Conservation (phyloP, 805 yeast genomes). For the Suhomyces pyralidae region DNA sequence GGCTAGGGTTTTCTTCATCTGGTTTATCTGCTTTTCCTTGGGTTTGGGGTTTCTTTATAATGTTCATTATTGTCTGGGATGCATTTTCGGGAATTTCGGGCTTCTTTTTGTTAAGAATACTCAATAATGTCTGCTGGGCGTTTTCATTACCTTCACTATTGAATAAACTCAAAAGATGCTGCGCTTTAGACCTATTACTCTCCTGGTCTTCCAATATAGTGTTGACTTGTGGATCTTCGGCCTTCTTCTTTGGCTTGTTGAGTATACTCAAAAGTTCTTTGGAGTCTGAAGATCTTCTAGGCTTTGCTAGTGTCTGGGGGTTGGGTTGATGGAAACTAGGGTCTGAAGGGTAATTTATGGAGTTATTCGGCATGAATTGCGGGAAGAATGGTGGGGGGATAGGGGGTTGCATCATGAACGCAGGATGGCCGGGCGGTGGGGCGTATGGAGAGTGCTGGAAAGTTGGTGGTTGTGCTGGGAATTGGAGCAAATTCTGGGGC, state of each 20-base stretch:
- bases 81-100: background rate
- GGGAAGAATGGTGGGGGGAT: background rate
- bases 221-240: constrained; percentile 1
- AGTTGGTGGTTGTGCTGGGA: constrained; percentile 12
- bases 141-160: constrained; percentile 12
- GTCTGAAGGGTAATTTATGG: background rate
- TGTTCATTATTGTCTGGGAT: constrained; percentile 4
- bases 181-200: constrained; percentile 30
- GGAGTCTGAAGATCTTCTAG: constrained; percentile 36
- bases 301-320: constrained; percentile 39
- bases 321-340: constrained; percentile 18
- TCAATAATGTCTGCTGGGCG: constrained; percentile 6
- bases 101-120: constrained; percentile 8
- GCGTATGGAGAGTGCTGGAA: background rate
- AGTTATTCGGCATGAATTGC: background rate
- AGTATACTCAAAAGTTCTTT: constrained; percentile 44
- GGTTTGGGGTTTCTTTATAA: background rate
- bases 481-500: constrained; percentile 26
- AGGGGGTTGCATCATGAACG: constrained; percentile 6
- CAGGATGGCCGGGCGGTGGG: constrained; percentile 9
- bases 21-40: no score
- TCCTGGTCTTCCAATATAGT: constrained; percentile 12
- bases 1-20: background rate
- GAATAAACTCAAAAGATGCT: constrained; percentile 27
- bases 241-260: constrained; percentile 20